phyloP scores from a whole-genome alignment of 148 eudicot genomes.

The Selenicereus undatus region DNA sequence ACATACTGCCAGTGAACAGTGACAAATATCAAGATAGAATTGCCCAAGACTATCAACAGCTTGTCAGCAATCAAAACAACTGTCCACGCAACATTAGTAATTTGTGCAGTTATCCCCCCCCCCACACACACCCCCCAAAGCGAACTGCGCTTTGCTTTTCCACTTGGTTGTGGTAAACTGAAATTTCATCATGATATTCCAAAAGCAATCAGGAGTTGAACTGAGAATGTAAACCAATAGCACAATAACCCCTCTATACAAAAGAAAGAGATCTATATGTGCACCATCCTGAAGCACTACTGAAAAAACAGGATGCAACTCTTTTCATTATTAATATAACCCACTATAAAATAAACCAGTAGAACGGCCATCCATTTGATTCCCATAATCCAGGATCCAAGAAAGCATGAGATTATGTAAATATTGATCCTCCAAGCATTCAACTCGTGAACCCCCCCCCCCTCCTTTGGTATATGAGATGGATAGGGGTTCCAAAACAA shows the following conservation, averaged over 20 bases:
- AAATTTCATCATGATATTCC: too few species aligned
- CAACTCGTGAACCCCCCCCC: background rate
- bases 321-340: background rate
- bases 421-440: background rate
- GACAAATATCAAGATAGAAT: too few species aligned
- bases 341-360: background rate
- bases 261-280: background rate
- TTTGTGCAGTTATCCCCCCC: background rate
- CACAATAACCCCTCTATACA: background rate
- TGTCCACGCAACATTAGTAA: background rate
- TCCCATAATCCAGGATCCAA: background rate
- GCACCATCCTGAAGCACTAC: background rate
- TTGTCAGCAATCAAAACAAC: background rate
- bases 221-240: background rate
- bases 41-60: background rate
- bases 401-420: background rate
- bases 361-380: background rate
- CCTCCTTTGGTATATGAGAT: background rate
- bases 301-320: constrained; percentile 3
- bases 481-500: background rate
- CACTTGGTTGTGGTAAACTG: too few species aligned
- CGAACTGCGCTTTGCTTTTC: too few species aligned
- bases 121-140: too few species aligned
- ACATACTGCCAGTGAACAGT: background rate
- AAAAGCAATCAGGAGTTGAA: too few species aligned